Evolutionary conservation across 139 green algal genomes (phyloP).

Genomic region (Parachlorella kessleri): DNA sequence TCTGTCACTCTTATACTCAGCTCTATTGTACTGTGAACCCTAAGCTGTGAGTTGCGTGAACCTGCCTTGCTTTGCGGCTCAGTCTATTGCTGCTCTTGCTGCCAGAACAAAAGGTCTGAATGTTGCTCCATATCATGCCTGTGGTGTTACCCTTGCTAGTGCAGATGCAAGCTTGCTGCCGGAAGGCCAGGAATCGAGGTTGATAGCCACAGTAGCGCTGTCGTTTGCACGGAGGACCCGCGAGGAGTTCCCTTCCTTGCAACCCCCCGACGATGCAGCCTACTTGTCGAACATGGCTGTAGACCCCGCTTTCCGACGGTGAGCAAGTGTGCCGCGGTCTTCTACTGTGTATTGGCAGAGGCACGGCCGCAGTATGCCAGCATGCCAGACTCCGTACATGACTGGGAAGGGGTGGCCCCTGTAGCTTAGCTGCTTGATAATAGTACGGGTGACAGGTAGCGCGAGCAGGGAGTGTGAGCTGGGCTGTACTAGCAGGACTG

Average conservation of each 20-base stretch:
- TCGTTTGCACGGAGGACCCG: slow-evolving; percentile 10
- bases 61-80: background rate
- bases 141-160: background rate
- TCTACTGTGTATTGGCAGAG: background rate
- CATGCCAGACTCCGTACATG: no score
- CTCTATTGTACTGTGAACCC: no score
- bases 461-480: no score
- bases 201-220: slow-evolving; percentile 21
- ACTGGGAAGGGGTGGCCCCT: no score
- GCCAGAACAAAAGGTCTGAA: background rate
- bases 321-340: background rate
- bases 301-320: slow-evolving; percentile 27
- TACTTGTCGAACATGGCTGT: slow-evolving; percentile 53
- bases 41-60: background rate
- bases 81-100: background rate
- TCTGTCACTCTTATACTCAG: no score
- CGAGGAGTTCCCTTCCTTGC: slow-evolving; percentile 22
- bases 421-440: no score
- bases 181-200: background rate
- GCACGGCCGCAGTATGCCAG: background rate
- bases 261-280: slow-evolving; percentile 27
- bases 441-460: no score
- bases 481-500: background rate
- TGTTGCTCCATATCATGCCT: background rate
- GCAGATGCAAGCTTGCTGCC: slow-evolving; percentile 10